phyloP scores from a whole-genome alignment of 2,329 filamentous ascomycete genomes.

The Dactylonectria estremocensis region DNA sequence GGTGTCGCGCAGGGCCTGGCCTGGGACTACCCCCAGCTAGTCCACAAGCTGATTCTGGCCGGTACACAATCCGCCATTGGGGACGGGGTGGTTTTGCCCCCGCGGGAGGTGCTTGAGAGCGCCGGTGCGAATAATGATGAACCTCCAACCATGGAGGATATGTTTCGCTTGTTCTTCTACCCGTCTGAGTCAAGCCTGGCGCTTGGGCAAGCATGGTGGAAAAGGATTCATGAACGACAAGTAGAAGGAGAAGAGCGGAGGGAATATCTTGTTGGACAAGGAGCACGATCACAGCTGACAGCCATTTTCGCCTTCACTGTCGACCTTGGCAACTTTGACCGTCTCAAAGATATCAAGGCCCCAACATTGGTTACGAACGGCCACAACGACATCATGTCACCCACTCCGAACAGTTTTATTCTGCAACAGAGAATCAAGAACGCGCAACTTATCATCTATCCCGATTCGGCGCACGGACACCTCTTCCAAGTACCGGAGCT shows the following conservation, averaged over 20 bases:
- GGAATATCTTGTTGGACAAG: not conserved
- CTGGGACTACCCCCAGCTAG: conserved; percentile 1
- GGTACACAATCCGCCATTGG: conserved; percentile 5
- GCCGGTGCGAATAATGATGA: conserved; percentile 1
- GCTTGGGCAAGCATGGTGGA: not conserved
- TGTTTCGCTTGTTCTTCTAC: not conserved
- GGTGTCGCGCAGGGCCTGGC: not conserved
- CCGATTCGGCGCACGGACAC: not conserved
- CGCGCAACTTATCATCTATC: not conserved
- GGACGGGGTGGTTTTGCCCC: not conserved
- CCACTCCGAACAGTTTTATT: not conserved
- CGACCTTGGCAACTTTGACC: conserved; percentile 3
- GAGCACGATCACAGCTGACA: conserved; percentile 3
- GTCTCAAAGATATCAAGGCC: not conserved
- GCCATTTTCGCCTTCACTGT: conserved; percentile 4
- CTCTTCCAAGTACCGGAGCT: conserved; percentile 1
- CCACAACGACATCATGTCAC: not conserved
- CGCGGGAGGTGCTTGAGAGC: not conserved
- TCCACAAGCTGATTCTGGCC: conserved; percentile 1
- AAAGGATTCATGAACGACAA: conserved; percentile 6
- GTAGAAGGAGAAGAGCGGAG: not conserved
- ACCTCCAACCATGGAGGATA: not conserved
- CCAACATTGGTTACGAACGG: conserved; percentile 3
- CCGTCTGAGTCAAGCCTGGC: not conserved
- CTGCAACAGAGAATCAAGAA: not conserved